These are phyloP conservation scores for Globisporangium paroecandrum DNA, from an alignment of 352 stramenopile species.

Conservation along the genomic window DNA sequence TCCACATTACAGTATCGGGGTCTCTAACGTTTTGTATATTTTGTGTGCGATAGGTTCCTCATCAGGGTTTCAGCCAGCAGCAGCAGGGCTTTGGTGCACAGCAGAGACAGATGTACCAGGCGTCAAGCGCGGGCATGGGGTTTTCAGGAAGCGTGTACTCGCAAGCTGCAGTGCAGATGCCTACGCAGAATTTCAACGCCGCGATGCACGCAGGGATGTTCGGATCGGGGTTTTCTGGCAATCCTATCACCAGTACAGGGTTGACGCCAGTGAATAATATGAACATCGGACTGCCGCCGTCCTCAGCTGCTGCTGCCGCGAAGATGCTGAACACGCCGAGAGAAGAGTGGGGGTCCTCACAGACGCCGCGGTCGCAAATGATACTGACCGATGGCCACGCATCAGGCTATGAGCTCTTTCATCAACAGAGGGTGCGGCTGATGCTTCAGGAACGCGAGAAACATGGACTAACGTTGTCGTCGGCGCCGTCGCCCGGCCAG, in stretches of 20 bases:
- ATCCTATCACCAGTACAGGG: constrained; percentile 7
- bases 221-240: constrained; percentile 18
- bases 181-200: constrained; percentile 34
- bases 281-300: constrained; percentile 36
- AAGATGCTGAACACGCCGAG: constrained; percentile 65
- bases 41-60: constrained; percentile 3
- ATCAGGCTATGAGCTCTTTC: constrained; percentile 84
- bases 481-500: constrained; percentile 76
- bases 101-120: constrained; percentile 17
- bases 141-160: constrained; percentile 8
- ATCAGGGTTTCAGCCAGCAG: constrained; percentile 11
- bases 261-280: constrained; percentile 8
- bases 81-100: constrained; percentile 1
- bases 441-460: constrained; percentile 85
- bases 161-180: constrained; percentile 9
- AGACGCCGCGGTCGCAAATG: constrained; percentile 80
- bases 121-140: neutral
- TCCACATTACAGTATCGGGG: neutral
- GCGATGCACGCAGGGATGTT: constrained; percentile 19
- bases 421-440: constrained; percentile 78
- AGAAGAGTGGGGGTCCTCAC: constrained; percentile 86
- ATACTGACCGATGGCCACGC: constrained; percentile 79
- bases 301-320: constrained; percentile 31
- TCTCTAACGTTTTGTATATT: neutral
- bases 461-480: constrained; percentile 72